phyloP scores from a whole-genome alignment of 2,329 filamentous ascomycete species.

The Dothistroma septosporum region DNA sequence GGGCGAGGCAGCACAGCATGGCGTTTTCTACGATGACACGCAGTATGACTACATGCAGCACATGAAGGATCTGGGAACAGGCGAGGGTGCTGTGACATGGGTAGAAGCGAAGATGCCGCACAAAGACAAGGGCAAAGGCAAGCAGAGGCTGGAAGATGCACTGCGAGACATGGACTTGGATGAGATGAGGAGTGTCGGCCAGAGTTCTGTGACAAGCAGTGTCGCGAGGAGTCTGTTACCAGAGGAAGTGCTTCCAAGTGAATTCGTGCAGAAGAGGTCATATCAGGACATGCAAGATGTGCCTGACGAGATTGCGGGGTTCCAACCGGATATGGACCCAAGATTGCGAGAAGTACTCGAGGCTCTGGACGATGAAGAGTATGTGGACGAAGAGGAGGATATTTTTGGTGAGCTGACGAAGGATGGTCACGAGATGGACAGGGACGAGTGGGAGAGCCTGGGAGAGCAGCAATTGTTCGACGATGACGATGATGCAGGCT shows the following conservation, averaged over 20 bases:
- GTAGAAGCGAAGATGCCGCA: constrained; percentile 62
- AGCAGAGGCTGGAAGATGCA: constrained; percentile 77
- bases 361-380: constrained; percentile 91
- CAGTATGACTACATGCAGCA: constrained; percentile 99
- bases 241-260: constrained; percentile 71
- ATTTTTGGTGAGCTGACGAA: constrained; percentile 71
- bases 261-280: constrained; percentile 69
- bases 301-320: constrained; percentile 85
- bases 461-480: constrained; percentile 34
- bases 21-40: constrained; percentile 91
- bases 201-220: constrained; percentile 40
- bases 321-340: constrained; percentile 97
- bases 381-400: constrained; percentile 79
- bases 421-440: constrained; percentile 69
- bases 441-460: constrained; percentile 68
- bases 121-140: constrained; percentile 60
- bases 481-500: constrained; percentile 67
- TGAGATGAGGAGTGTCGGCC: constrained; percentile 41
- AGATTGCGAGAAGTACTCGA: constrained; percentile 84
- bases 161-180: constrained; percentile 55
- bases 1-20: constrained; percentile 90
- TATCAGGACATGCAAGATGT: constrained; percentile 93
- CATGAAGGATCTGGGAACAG: constrained; percentile 71
- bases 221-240: constrained; percentile 53
- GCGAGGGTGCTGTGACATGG: constrained; percentile 70